Evolutionary conservation across 441 rosid species (phyloP), one percentile per base, ranked within the genome.

Genomic region (Eugenia klotzschiana): DNA sequence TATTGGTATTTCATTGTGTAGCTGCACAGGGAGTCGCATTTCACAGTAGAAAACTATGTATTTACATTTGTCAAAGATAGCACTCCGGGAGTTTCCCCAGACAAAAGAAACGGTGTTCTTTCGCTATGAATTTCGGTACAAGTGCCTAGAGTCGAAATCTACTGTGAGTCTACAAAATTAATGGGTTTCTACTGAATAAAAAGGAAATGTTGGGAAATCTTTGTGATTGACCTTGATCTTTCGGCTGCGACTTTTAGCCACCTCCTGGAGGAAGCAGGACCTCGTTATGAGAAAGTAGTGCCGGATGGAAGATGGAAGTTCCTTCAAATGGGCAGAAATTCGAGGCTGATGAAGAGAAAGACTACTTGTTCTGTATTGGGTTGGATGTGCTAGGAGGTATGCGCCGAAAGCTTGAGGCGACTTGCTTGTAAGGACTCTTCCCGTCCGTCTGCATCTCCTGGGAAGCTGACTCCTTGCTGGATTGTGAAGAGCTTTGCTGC

Each of bases 361-460:
- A 51, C 88, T 90, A 94, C 95, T 92, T 94, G 88, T 95, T 95
- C 92, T 93, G 95, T 37, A 81, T 91, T 40, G 98, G 98, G 83
- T 91, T 94, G 43, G 93, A 83, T 69, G 84, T 86, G 86, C 92
- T 93, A 25, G 94, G 91, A 80, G 98, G 98, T 80, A 92, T 92
- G 88, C 54, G 87, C 84, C 92, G 81, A 84, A 94, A 87, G 92
- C 95, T 94, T 1, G 96, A 89, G 23, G 85, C 83, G 20, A 88
- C 92, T 84, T 90, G 86, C 85, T 85, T 81, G 83, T 82, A 53
- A 18, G 91, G 88, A 80, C 81, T 87, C 88, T 88, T 88, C 84
- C 87, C 54, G 13, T 84, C 84, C 46, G 86, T 85, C 14, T 84
- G 87, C 56, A 90, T 85, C 87, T 88, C 89, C 69, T 85, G 88